Evolutionary conservation across 768 basidiomycete genomes (phyloP).

Genomic region (Tephrocybe sp.): DNA sequence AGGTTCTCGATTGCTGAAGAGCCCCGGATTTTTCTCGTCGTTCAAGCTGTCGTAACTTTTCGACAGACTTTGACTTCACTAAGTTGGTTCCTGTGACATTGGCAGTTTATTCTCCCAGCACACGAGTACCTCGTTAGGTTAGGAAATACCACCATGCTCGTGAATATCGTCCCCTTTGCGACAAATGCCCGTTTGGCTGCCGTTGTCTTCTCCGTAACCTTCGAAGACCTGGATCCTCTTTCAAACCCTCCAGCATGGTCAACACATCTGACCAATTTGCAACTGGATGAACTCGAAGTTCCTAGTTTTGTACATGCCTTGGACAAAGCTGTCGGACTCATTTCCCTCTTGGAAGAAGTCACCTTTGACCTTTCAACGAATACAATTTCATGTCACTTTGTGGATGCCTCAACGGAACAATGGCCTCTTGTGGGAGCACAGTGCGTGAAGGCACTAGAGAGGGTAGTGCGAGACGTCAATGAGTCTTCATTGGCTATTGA

Average conservation of each 20-base stretch:
- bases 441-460: constrained; percentile 46
- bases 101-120: neutral
- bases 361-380: constrained; percentile 53
- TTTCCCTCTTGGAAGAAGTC: constrained; percentile 57
- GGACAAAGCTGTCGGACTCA: constrained; percentile 59
- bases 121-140: constrained; percentile 4
- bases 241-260: constrained; percentile 55
- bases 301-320: constrained; percentile 56
- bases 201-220: constrained; percentile 59
- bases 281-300: constrained; percentile 50
- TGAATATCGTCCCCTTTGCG: constrained; percentile 15
- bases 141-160: constrained; percentile 12
- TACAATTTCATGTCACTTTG: constrained; percentile 52
- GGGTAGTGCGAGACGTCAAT: constrained; percentile 54
- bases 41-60: constrained; percentile 1
- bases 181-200: constrained; percentile 39
- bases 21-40: neutral
- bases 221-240: constrained; percentile 50
- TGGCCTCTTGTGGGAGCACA: constrained; percentile 42
- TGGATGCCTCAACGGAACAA: constrained; percentile 53
- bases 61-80: neutral
- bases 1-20: neutral
- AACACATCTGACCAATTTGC: constrained; percentile 49
- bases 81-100: constrained; percentile 3
- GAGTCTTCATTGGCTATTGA: constrained; percentile 45